These are phyloP conservation scores for Verticillium nonalfalfae DNA, from an alignment of 2,329 filamentous ascomycete species.

Conservation along the genomic window DNA sequence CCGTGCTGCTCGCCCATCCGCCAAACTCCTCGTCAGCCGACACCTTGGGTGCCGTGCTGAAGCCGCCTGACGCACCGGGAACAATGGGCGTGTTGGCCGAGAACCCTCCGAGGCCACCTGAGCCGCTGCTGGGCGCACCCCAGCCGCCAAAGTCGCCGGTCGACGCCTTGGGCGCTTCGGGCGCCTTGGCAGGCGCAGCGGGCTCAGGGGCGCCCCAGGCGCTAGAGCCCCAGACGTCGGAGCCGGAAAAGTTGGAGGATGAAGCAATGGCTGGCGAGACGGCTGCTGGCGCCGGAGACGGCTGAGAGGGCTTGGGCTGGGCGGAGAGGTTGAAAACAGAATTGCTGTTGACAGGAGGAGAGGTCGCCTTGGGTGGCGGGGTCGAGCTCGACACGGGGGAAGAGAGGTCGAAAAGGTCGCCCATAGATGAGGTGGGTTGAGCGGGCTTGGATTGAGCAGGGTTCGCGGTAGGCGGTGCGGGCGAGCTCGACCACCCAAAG, in stretches of 20 bases:
- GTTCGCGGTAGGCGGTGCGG: conserved; percentile 17
- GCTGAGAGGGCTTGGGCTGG: conserved; percentile 34
- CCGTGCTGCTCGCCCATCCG: conserved; percentile 76
- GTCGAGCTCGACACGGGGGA: conserved; percentile 34
- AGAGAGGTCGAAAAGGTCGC: conserved; percentile 77
- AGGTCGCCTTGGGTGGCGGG: conserved; percentile 25
- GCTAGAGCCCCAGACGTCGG: conserved; percentile 82
- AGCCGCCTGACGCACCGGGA: conserved; percentile 57
- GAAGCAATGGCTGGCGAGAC: conserved; percentile 23
- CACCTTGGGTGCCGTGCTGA: conserved; percentile 61
- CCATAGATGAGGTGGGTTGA: conserved; percentile 49
- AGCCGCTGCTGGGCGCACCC: conserved; percentile 28
- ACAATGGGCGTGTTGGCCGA: conserved; percentile 49
- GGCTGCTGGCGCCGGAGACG: conserved; percentile 30
- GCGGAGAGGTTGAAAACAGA: conserved; percentile 78
- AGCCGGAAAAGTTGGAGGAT: conserved; percentile 35
- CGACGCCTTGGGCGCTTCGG: conserved; percentile 49
- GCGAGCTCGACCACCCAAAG: conserved; percentile 54
- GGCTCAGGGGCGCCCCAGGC: conserved; percentile 70
- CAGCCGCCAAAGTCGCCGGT: conserved; percentile 54
- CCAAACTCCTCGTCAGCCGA: conserved; percentile 92
- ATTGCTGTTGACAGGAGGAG: conserved; percentile 32
- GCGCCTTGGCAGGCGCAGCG: conserved; percentile 38
- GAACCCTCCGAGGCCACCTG: conserved; percentile 14
- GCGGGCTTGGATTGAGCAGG: conserved; percentile 31